A percentile compares a stretch with the other conserved stretches of the same genome.
Evolutionary conservation across 2,329 filamentous ascomycete species (phyloP).

Genomic region (Colletotrichum simmondsii): DNA sequence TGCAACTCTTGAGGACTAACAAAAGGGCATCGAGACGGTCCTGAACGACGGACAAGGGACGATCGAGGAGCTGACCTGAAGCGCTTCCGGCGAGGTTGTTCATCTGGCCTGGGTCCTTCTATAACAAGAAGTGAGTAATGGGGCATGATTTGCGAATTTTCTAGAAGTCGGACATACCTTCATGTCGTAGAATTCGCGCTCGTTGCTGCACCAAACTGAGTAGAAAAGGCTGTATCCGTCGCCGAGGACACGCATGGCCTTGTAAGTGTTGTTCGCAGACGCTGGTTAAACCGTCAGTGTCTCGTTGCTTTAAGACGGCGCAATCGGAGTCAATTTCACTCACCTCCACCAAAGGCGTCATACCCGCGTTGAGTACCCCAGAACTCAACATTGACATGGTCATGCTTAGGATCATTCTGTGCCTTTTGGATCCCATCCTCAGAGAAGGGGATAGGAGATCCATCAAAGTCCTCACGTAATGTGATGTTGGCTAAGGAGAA

Average conservation of each 20-base stretch:
- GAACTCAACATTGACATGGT: constrained; percentile 69
- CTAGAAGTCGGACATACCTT: constrained; percentile 49
- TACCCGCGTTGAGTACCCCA: constrained; percentile 54
- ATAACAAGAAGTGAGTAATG: neutral
- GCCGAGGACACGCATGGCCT: constrained; percentile 65
- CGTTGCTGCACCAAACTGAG: constrained; percentile 75
- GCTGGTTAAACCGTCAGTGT: neutral
- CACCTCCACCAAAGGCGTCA: constrained; percentile 12
- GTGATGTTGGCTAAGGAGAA: constrained; percentile 56
- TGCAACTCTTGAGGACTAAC: constrained; percentile 71
- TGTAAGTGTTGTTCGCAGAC: constrained; percentile 67
- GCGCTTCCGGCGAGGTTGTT: constrained; percentile 50
- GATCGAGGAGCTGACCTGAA: constrained; percentile 41
- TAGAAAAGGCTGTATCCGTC: constrained; percentile 71
- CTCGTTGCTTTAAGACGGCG: too few species aligned
- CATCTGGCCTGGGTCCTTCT: constrained; percentile 65
- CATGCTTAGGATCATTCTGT: constrained; percentile 47
- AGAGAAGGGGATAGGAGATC: constrained; percentile 59
- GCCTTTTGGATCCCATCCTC: constrained; percentile 37
- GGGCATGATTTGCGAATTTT: neutral
- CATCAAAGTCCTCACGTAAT: constrained; percentile 64
- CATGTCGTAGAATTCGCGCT: constrained; percentile 74
- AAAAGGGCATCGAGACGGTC: constrained; percentile 67
- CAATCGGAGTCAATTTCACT: neutral
- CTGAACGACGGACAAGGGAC: constrained; percentile 52